Evolutionary conservation across 1,284 basidiomycete genomes (phyloP), one percentile per base, ranked within the genome.

Genomic region (Macrocystidia cucumis): DNA sequence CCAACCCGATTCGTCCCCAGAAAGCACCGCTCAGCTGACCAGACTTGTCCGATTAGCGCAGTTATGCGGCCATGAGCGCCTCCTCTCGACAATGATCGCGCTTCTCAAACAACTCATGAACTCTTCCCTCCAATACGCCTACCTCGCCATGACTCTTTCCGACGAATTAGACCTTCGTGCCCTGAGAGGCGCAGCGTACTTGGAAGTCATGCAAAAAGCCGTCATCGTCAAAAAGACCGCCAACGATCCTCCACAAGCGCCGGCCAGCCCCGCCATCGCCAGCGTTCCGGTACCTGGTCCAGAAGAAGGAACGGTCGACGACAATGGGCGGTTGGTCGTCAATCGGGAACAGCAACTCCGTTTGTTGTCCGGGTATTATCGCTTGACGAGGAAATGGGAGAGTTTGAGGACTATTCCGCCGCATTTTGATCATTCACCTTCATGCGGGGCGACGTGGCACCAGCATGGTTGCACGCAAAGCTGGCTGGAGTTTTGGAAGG

Each of bases 401-500:
- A 59, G 58, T 17, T 52, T 82, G 8, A 74, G 78, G 14, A 51
- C 52, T 4, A 53, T 57, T 7, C 74, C 78, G 5, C 65, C 75
- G 18, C 47, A 53, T 13, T 78, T 83, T 42, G 72, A 76, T 22
- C 79, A 83, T 44, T 64, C 74, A 2, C 48, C 68, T 3, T 58
- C 70, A 3, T 83, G 80, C 46, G 69, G 68, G 19, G 66, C 74
- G 13, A 75, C 71, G 9, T 84, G 78, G 79, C 74, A 80, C 43
- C 76, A 78, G 46, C 70, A 75, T 41, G 68, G 72, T 13, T 84
- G 80, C 45, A 69, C 65, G 13, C 74, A 78, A 51, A 72, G 67
- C 33, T 81, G 76, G 76, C 47, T 67, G 11, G 76, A 78, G 35
- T 80, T 79, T 45, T 81, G 77, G 77, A 76, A 74, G 49, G 78